These are phyloP conservation scores for Limnanthes douglasii DNA, from an alignment of 345 rosid species.

Conservation along the genomic window DNA sequence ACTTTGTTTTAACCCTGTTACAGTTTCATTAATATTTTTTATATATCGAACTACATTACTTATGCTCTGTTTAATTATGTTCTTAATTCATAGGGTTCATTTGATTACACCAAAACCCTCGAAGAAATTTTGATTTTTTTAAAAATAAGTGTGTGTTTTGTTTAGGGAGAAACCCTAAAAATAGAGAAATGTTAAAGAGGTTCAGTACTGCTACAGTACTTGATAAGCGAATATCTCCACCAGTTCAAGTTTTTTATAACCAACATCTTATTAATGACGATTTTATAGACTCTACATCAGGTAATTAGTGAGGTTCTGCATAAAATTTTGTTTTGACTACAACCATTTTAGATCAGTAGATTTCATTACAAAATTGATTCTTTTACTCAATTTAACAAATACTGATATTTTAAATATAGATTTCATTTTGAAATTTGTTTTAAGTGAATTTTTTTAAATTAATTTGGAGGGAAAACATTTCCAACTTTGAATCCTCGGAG, in stretches of 20 bases:
- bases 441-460: not conserved
- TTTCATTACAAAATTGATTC: not conserved
- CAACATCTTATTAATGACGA: conserved; percentile 48
- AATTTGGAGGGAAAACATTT: conserved; percentile 45
- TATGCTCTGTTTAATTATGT: too few species aligned
- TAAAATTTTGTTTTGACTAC: not conserved
- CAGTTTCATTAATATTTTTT: too few species aligned
- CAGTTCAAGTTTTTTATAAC: conserved; percentile 28
- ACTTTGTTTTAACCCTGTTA: too few species aligned
- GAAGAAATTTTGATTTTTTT: too few species aligned
- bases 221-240: conserved; percentile 37
- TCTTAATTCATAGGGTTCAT: too few species aligned
- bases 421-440: too few species aligned
- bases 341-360: not conserved
- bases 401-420: not conserved
- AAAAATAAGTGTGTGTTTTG: too few species aligned
- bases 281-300: conserved; percentile 64
- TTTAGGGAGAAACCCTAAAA: too few species aligned
- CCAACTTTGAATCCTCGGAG: conserved; percentile 45
- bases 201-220: conserved; percentile 30
- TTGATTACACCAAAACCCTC: too few species aligned
- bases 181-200: too few species aligned
- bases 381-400: not conserved
- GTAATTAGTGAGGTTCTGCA: conserved; percentile 12
- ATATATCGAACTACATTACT: too few species aligned